Evolutionary conservation across 345 rosid species (phyloP).

Genomic region (Acer saccharum): DNA sequence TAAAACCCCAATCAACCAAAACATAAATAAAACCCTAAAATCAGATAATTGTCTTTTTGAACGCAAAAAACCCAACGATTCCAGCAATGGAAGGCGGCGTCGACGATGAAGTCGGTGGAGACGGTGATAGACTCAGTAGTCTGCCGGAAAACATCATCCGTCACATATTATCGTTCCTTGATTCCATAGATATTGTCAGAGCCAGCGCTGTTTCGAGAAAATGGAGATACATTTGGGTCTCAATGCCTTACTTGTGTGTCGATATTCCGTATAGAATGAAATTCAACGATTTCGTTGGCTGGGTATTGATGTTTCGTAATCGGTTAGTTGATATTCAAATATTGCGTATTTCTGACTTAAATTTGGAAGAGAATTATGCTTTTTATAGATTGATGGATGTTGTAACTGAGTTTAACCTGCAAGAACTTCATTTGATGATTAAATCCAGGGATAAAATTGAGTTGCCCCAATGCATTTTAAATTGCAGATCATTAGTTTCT

Average conservation of each 20-base stretch:
- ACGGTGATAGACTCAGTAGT: background rate
- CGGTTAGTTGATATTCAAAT: background rate
- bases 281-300: background rate
- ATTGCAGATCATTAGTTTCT: background rate
- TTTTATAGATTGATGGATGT: no score
- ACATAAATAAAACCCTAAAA: no score
- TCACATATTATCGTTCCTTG: background rate
- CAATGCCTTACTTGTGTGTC: background rate
- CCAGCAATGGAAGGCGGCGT: no score
- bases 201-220: background rate
- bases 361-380: background rate
- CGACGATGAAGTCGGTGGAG: background rate
- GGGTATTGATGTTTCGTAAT: background rate
- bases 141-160: background rate
- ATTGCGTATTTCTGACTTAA: background rate
- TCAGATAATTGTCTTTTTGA: no score
- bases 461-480: no score
- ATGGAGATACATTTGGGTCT: slow-evolving; percentile 2
- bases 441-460: no score
- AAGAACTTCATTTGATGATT: background rate
- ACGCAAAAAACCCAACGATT: no score
- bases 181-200: background rate
- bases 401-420: no score
- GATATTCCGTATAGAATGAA: background rate
- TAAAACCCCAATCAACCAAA: no score